These are phyloP conservation scores for Puccinia coronata DNA, from an alignment of 1,284 basidiomycete genomes.

Conservation along the genomic window DNA sequence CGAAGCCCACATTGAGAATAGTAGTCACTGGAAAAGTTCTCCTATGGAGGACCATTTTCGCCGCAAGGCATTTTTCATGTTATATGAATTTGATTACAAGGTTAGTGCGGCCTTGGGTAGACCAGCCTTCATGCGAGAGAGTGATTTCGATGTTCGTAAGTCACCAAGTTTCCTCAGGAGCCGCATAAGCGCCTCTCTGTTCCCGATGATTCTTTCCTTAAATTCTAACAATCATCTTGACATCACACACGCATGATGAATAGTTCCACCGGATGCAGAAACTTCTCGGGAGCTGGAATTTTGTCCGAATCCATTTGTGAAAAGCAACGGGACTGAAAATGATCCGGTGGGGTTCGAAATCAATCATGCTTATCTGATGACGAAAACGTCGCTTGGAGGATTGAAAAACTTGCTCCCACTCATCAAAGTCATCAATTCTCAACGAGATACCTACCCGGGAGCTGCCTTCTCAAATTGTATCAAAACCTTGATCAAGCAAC, in stretches of 20 bases:
- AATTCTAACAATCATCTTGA: background rate
- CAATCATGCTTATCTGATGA: background rate
- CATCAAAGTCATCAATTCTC: conserved; percentile 4
- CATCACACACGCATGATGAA: background rate
- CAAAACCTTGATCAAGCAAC: conserved; percentile 19
- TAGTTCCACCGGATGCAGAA: conserved; percentile 23
- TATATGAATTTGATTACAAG: conserved; percentile 20
- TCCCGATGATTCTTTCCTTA: background rate
- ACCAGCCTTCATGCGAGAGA: conserved; percentile 37
- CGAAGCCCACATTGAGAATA: conserved; percentile 20
- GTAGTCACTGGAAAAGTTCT: conserved; percentile 2
- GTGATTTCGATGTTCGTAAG: conserved; percentile 45
- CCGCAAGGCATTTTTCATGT: conserved; percentile 30
- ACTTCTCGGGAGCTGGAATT: background rate
- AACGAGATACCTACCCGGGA: background rate
- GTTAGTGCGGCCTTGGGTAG: conserved; percentile 22
- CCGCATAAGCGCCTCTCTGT: background rate
- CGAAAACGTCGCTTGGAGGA: conserved; percentile 9
- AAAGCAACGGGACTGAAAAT: background rate
- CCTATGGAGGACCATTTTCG: conserved; percentile 23
- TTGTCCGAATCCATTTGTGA: background rate
- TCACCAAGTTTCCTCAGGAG: background rate
- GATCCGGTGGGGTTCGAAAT: background rate
- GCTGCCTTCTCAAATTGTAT: conserved; percentile 6
- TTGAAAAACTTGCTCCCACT: conserved; percentile 22